phyloP scores from a whole-genome alignment of 371 early-diverging fungal genomes.

The Thermomucor indicae-seudaticae region DNA sequence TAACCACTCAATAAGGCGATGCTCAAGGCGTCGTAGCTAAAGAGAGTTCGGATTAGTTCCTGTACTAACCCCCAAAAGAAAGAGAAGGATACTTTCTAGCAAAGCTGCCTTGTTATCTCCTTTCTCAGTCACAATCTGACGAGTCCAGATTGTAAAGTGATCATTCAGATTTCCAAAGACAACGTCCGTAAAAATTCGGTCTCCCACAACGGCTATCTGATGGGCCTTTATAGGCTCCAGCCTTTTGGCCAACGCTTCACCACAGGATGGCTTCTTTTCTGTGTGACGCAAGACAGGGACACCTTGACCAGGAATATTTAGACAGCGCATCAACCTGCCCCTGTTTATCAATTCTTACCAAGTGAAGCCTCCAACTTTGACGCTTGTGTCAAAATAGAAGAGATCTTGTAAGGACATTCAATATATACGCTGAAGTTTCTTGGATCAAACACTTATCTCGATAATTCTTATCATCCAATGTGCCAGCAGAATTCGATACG shows the following conservation, averaged over 20 bases:
- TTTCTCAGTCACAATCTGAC: constrained; percentile 64
- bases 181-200: constrained; percentile 86
- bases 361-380: constrained; percentile 35
- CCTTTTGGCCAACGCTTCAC: constrained; percentile 41
- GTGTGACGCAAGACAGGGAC: constrained; percentile 60
- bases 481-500: constrained; percentile 96
- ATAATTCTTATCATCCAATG: constrained; percentile 63
- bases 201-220: constrained; percentile 80
- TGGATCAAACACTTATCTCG: constrained; percentile 36
- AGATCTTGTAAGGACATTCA: background rate
- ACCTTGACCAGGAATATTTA: constrained; percentile 13
- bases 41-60: background rate
- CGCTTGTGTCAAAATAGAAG: constrained; percentile 30
- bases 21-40: constrained; percentile 52
- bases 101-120: constrained; percentile 81
- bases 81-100: constrained; percentile 31
- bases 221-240: constrained; percentile 21
- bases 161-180: constrained; percentile 80
- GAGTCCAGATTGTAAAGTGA: constrained; percentile 69
- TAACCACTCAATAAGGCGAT: constrained; percentile 30
- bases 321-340: background rate
- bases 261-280: constrained; percentile 82
- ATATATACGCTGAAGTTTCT: background rate
- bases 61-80: background rate
- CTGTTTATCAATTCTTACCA: constrained; percentile 2